Evolutionary conservation across 1,284 basidiomycete genomes (phyloP), one percentile per base, ranked within the genome.

Genomic region (Cryptococcus sp.): DNA sequence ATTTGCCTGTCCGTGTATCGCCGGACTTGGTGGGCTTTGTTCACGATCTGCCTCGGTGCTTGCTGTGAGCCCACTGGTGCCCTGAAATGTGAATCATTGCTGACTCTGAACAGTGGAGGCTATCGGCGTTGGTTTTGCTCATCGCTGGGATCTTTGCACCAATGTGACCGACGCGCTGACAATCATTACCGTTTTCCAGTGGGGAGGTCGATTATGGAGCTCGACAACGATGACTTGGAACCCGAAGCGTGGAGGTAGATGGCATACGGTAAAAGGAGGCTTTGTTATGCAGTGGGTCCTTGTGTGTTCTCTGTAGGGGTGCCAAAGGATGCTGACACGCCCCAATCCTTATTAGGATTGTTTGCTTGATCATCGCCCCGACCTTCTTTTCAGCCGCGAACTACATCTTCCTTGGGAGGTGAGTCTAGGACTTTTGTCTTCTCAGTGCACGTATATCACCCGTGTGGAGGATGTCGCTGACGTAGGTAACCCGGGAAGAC

Each of bases 321-420:
- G 9, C 28, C 9, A 33, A 9, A 33, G 28, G 4, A 23, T 33
- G 23, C 12, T 11, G 2, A n/a, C 20, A 2, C n/a, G n/a, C n/a
- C n/a, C 6, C 23, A 16, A 18, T 36, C 43, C 13, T 20, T 11
- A 18, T 21, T 44, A 66, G 63, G 50, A 67, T 70, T 53, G 56
- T 58, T 42, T 65, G 60, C 28, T 55, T 69, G 38, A 64, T 73
- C 46, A 60, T 73, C 50, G 60, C 58, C 0, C 71, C 72, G 8
- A 67, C 68, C 0, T 72, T 74, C 62, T 63, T 68, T 59, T 64
- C 68, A 23, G 72, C 70, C 1, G 66, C 62, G 15, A 68, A 69
- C 55, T 74, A 72, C 51, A 59, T 71, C 54, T 46, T 73, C 16
- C 67, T 76, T 12, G 70, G 70, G 0, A 57, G 45, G 61, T 63